Evolutionary conservation across 2,329 filamentous ascomycete species (phyloP), one percentile per base, ranked within the genome.

Genomic region (Fusarium sp.): DNA sequence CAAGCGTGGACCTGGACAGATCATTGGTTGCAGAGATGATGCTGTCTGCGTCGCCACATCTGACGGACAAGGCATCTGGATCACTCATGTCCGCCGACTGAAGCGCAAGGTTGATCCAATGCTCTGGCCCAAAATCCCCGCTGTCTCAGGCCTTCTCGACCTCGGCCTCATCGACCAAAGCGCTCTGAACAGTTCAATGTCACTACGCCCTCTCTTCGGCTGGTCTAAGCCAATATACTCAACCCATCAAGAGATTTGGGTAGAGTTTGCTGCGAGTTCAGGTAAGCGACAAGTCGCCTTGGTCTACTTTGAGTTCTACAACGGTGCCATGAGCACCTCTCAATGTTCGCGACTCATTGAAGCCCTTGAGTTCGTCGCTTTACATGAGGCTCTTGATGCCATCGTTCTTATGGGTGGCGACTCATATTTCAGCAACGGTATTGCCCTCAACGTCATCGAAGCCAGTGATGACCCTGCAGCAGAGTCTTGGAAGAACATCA

Each of bases 381-480:
- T 38, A 3, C 28, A 45, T 5, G 38, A 42, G 32, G 17, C 54
- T 20, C 32, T 70, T 6, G 22, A 70, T 28, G 62, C 66, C 13
- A 55, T 73, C 12, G 70, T 70, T 2, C 50, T 73, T 1, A 73
- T 68, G 71, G 71, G 71, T 2, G 70, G 70, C 17, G 62, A 67
- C n/a, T 70, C 71, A 2, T 70, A 73, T 56, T 73, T 73, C 50
- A 73, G 71, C 30, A 73, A 73, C 24, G 70, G 70, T 6, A 73
- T 73, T 8, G 70, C 70, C 5, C 71, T 73, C 50, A 73, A 73
- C 13, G 70, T 70, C 13, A 73, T 73, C 15, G 71, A 73, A n/a
- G 66, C 70, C 4, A 73, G 54, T 20, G 9, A 38, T 7, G 70
- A 70, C 22, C 53, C 66, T 5, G 68, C 71, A 4, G 55, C 39